A percentile compares a stretch with the other conserved stretches of the same genome.
Evolutionary conservation across 75 land plant genomes (phyloP).

Genomic region (Azolla pinnata): DNA sequence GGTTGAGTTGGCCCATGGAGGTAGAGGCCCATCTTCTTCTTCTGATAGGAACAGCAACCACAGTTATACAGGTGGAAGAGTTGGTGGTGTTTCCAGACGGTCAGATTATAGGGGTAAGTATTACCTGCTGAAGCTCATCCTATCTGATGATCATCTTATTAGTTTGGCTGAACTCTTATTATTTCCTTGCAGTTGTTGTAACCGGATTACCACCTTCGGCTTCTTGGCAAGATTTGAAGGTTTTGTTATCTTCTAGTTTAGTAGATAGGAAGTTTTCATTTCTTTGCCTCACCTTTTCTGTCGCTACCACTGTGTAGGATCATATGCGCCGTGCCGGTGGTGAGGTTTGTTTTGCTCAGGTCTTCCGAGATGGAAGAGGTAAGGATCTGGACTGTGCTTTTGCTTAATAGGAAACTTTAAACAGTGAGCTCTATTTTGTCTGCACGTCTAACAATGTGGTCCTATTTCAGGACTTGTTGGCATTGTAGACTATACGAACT

Average conservation of each 20-base stretch:
- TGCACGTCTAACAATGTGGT: too few relatives aligned
- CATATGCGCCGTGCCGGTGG: slow-evolving; percentile 17
- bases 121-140: not conserved
- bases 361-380: slow-evolving; percentile 14
- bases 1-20: slow-evolving; percentile 20
- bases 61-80: slow-evolving; percentile 7
- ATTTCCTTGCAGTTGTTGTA: slow-evolving; percentile 9
- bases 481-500: slow-evolving; percentile 76
- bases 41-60: not conserved
- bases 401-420: too few relatives aligned
- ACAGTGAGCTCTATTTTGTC: too few relatives aligned
- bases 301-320: slow-evolving; percentile 3
- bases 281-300: not conserved
- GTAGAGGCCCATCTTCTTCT: slow-evolving; percentile 13
- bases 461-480: slow-evolving; percentile 61
- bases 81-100: slow-evolving; percentile 16
- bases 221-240: slow-evolving; percentile 20
- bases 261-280: not conserved
- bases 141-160: not conserved
- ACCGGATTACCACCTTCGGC: slow-evolving; percentile 13
- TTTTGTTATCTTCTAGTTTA: not conserved
- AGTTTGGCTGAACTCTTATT: not conserved
- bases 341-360: slow-evolving; percentile 18
- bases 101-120: slow-evolving; percentile 15
- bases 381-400: not conserved